Evolutionary conservation across 805 yeast genomes (phyloP), one percentile per base, ranked within the genome.

Genomic region (Danielozyma ontarioensis): DNA sequence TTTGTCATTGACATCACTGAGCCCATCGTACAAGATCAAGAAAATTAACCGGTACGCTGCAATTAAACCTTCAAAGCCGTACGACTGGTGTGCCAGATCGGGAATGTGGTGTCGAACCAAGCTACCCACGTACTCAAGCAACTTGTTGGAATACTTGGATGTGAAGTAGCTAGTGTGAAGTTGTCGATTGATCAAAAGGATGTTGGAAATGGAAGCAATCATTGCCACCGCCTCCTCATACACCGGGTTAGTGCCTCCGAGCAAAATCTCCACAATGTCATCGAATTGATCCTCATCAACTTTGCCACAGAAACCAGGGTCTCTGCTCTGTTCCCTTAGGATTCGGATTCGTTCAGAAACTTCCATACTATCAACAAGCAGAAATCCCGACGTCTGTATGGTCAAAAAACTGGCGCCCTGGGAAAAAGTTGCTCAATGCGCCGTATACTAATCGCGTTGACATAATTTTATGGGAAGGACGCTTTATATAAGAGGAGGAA

Each of bases 151-250:
- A 30, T 45, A 50, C 4, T 33, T 31, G 17, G 45, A 45, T 6
- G 50, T 47, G 32, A 54, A 55, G 30, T 46, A 37, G 2, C 17
- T 10, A 8, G 31, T 13, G 30, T 53, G 56, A 3, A 57, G 33
- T 10, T 32, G 28, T 11, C 56, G 33, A 31, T 57, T 57, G 13
- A 53, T 40, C 13, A 55, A 41, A 5, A 55, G 34, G 8, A 57
- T 48, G 36, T 57, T 57, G 26, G 54, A 44, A 3, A 57, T 39
- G 11, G 51, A 42, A 10, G 62, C 60, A 8, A 48, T 27, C 21
- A 51, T 19, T 13, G 45, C 42, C 32, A 37, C 25, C 13, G 23
- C 27, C 13, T 45, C 42, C 10, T 25, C 29, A 17, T 27, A 29
- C n/a, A n/a, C 14, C 8, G 18, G 23, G 13, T 29, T 12, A 11